Conservation (phyloP, 306 rosid species). For the Fragaria nilgerrensis region DNA sequence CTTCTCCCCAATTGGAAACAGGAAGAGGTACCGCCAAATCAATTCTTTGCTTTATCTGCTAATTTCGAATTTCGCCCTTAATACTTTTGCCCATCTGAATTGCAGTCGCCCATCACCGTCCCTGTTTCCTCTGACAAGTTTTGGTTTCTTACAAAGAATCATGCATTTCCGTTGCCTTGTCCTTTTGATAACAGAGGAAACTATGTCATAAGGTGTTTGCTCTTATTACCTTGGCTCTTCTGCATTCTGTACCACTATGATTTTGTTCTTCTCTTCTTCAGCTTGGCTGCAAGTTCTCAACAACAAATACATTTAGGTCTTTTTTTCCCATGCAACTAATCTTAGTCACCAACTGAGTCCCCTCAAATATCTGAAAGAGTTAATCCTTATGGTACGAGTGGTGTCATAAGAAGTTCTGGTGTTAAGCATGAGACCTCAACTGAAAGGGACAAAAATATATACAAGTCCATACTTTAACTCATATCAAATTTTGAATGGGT, state of each 20-base stretch:
- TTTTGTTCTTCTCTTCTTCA: too few species aligned
- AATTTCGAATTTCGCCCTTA: background rate
- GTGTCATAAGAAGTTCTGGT: conserved; percentile 12
- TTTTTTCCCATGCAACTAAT: background rate
- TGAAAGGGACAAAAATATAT: background rate
- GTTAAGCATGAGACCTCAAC: conserved; percentile 2
- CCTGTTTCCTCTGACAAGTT: conserved; percentile 89
- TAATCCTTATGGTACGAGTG: conserved; percentile 16
- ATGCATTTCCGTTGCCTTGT: conserved; percentile 69
- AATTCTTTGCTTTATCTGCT: background rate
- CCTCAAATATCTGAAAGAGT: background rate
- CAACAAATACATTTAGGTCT: too few species aligned
- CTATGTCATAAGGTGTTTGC: conserved; percentile 76
- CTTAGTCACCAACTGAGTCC: background rate
- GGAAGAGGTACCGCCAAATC: conserved; percentile 44
- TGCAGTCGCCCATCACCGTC: conserved; percentile 79
- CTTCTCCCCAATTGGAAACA: conserved; percentile 86
- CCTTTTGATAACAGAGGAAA: conserved; percentile 82
- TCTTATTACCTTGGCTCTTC: too few species aligned
- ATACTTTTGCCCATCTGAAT: conserved; percentile 10
- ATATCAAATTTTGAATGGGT: too few species aligned
- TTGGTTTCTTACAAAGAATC: conserved; percentile 82
- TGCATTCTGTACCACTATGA: too few species aligned
- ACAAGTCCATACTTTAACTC: too few species aligned
- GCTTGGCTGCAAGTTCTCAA: too few species aligned